Conservation (phyloP, 1,284 basidiomycete species). For the Trichosporon ovoides region DNA sequence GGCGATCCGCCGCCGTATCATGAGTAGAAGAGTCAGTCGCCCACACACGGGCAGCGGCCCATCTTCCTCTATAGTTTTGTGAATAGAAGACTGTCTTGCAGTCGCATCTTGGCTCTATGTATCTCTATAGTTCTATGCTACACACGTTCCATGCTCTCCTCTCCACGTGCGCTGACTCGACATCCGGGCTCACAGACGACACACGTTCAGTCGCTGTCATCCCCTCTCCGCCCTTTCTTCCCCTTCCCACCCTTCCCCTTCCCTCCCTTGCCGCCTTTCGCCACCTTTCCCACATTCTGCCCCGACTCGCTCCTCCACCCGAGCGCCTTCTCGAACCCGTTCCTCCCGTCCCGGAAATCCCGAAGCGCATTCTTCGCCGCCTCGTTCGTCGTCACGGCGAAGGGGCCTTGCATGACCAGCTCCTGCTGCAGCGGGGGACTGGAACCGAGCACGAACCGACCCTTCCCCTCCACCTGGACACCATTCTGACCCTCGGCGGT, state of each 20-base stretch:
- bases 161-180: too few relatives aligned
- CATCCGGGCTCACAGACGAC: too few relatives aligned
- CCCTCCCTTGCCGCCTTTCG: too few relatives aligned
- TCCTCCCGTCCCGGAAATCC: conserved; percentile 71
- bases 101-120: too few relatives aligned
- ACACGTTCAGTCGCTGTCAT: not conserved
- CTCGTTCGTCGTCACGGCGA: conserved; percentile 70
- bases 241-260: not conserved
- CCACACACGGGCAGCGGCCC: too few relatives aligned
- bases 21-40: too few relatives aligned
- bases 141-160: too few relatives aligned
- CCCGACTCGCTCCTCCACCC: conserved; percentile 68
- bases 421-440: conserved; percentile 85
- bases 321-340: conserved; percentile 87
- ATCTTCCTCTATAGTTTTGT: too few relatives aligned
- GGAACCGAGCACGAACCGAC: conserved; percentile 65
- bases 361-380: conserved; percentile 77
- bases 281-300: not conserved
- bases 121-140: not conserved
- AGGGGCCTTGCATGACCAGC: conserved; percentile 59
- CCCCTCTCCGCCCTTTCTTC: not conserved
- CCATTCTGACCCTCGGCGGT: conserved; percentile 36
- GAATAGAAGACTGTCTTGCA: too few relatives aligned
- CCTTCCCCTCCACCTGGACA: conserved; percentile 19
- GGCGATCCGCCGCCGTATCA: not conserved